A percentile compares a stretch with the other conserved stretches of the same genome.
Evolutionary conservation across 768 basidiomycete species (phyloP).

Genomic region (Melanogaster broomeanus): DNA sequence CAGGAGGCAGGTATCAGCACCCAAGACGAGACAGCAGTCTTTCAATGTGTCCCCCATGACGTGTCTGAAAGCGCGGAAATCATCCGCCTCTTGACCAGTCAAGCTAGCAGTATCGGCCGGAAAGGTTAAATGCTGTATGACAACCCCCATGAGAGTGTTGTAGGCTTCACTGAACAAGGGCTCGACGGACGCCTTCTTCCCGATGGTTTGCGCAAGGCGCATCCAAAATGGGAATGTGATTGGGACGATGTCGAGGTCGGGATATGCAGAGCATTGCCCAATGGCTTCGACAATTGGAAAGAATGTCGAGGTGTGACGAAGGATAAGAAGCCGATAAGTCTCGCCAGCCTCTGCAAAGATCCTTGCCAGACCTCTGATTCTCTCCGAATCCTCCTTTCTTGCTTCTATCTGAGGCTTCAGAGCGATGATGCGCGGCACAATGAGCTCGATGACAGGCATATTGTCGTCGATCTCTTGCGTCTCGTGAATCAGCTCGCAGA

Average conservation of each 20-base stretch:
- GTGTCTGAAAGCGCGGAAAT: constrained; percentile 94
- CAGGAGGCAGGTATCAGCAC: constrained; percentile 80
- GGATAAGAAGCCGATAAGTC: constrained; percentile 85
- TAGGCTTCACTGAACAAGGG: constrained; percentile 85
- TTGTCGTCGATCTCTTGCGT: constrained; percentile 97
- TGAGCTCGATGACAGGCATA: constrained; percentile 82
- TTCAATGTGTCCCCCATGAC: constrained; percentile 99
- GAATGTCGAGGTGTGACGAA: constrained; percentile 90
- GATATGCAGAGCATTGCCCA: constrained; percentile 87
- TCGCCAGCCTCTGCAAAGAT: constrained; percentile 98
- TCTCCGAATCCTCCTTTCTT: constrained; percentile 78
- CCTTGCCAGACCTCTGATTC: constrained; percentile 85
- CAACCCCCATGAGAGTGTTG: constrained; percentile 77
- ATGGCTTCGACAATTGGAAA: constrained; percentile 96
- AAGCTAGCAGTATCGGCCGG: constrained; percentile 69
- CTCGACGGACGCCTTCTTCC: constrained; percentile 70
- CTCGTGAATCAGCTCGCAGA: constrained; percentile 96
- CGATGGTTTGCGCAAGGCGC: constrained; percentile 87
- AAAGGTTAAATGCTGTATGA: constrained; percentile 91
- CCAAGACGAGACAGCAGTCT: constrained; percentile 94
- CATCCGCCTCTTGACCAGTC: constrained; percentile 84
- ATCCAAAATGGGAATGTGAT: constrained; percentile 99
- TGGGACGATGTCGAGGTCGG: constrained; percentile 92
- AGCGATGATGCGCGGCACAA: constrained; percentile 84
- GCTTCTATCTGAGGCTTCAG: constrained; percentile 63